Evolutionary conservation across 2,329 filamentous ascomycete genomes (phyloP), one percentile per base, ranked within the genome.

Genomic region (Gliomastix tumulicola): DNA sequence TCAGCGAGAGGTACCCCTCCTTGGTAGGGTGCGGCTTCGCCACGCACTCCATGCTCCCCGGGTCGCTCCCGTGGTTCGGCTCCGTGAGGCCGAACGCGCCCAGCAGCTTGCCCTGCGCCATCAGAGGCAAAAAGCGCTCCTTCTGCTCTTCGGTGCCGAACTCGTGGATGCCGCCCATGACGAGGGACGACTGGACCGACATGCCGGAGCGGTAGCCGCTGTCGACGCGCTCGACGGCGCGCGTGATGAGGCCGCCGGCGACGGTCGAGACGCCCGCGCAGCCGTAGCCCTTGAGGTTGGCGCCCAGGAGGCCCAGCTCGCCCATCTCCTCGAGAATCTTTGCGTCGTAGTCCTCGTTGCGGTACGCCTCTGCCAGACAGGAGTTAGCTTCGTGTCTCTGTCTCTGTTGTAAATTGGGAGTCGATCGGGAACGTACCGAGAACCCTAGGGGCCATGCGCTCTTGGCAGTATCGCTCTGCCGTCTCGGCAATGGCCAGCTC

Each of bases 391-490:
- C 12, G 12, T n/a, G n/a, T n/a, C n/a, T n/a, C n/a, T n/a, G n/a
- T 21, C 18, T 15, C 25, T 28, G 25, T 21, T 13, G 35, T 16
- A 39, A 12, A 12, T 23, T 16, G 30, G 22, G 30, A 30, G 21
- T 27, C n/a, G 13, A 15, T 7, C 15, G 9, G 45, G 28, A 33
- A 19, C 76, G 47, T 71, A 95, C 89, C 82, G 41, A 96, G 71
- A 35, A 98, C 84, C 45, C 90, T 74, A 35, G 92, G 92, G 30
- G 85, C 68, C 65, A 98, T 71, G 41, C 78, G 77, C 57, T 97
- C 89, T 60, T 97, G 90, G 57, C 89, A 97, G 55, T 97, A 98
- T 42, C 86, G 76, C 61, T 94, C 85, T 22, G 90, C 90, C 6
- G 88, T 94, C 51, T 96, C 88, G 30, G 84, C 74, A 47, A 98